These are phyloP conservation scores for Metschnikowia matae DNA, from an alignment of 805 yeast genomes.

Conservation along the genomic window DNA sequence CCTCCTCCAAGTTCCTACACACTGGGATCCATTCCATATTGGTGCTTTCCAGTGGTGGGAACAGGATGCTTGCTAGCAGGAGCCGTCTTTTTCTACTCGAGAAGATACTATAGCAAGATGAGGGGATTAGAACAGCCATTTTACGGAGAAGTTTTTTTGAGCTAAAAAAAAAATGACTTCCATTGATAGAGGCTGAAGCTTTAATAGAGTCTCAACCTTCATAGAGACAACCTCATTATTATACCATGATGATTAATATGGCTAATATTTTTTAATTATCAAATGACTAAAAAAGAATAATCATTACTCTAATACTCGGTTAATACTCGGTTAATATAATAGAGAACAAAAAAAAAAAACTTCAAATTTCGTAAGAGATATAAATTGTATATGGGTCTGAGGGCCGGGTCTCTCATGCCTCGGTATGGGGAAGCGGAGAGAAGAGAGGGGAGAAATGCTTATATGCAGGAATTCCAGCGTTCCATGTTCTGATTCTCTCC, in stretches of 20 bases:
- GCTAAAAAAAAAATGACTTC: not conserved
- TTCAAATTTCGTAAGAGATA: too few species aligned
- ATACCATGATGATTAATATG: too few species aligned
- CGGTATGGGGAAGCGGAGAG: not conserved
- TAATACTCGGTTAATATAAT: too few species aligned
- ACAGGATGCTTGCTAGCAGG: conserved; percentile 43
- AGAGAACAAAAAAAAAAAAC: too few species aligned
- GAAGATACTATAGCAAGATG: conserved; percentile 9
- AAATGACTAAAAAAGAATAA: too few species aligned
- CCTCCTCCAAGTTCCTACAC: conserved; percentile 43
- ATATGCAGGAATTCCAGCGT: not conserved
- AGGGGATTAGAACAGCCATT: conserved; percentile 10
- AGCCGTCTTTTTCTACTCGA: conserved; percentile 23
- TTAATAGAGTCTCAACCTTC: too few species aligned
- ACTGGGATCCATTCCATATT: conserved; percentile 43
- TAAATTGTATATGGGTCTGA: too few species aligned
- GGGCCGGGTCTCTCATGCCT: not conserved
- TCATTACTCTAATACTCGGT: too few species aligned
- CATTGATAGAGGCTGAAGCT: too few species aligned
- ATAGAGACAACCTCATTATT: too few species aligned
- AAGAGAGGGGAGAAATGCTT: too few species aligned
- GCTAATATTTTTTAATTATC: too few species aligned
- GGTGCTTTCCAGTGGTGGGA: conserved; percentile 56
- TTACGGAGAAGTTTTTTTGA: conserved; percentile 16
- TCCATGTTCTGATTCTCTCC: not conserved